phyloP scores from a whole-genome alignment of 129 eudicot species.

The Flaveria ramosissima region DNA sequence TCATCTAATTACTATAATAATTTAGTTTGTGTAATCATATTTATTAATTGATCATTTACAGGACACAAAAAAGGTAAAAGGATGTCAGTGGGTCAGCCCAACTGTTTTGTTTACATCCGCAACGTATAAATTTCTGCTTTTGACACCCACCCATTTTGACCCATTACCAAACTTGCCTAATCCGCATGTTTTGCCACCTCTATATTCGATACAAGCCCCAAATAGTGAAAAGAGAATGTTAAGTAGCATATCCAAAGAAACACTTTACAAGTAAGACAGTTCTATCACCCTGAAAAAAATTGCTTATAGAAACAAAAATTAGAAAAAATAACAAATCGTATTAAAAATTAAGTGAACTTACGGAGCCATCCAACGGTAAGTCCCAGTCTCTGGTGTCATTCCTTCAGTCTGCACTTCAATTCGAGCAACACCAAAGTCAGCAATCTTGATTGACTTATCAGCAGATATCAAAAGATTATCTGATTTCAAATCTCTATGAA shows the following conservation, averaged over 20 bases:
- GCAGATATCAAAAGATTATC: constrained; percentile 90
- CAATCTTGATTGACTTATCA: constrained; percentile 92
- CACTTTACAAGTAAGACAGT: background rate
- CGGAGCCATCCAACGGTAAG: constrained; percentile 99
- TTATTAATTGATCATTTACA: background rate
- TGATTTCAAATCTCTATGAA: constrained; percentile 91
- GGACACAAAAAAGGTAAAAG: background rate
- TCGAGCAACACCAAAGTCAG: constrained; percentile 98
- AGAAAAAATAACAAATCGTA: background rate
- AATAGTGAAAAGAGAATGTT: background rate
- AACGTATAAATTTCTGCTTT: background rate
- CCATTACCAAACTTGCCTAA: background rate
- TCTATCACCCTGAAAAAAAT: background rate
- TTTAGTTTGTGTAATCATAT: background rate
- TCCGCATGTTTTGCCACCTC: background rate
- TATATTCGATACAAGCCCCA: background rate
- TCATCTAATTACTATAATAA: background rate
- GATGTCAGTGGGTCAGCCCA: background rate
- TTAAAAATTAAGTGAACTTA: constrained; percentile 40
- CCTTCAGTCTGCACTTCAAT: constrained; percentile 99
- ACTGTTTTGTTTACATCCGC: background rate
- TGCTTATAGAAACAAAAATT: background rate
- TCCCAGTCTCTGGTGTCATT: constrained; percentile 99
- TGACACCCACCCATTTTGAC: background rate
- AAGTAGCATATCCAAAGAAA: background rate